Evolutionary conservation across 306 rosid species (phyloP).

Genomic region (Prunus mongolica): DNA sequence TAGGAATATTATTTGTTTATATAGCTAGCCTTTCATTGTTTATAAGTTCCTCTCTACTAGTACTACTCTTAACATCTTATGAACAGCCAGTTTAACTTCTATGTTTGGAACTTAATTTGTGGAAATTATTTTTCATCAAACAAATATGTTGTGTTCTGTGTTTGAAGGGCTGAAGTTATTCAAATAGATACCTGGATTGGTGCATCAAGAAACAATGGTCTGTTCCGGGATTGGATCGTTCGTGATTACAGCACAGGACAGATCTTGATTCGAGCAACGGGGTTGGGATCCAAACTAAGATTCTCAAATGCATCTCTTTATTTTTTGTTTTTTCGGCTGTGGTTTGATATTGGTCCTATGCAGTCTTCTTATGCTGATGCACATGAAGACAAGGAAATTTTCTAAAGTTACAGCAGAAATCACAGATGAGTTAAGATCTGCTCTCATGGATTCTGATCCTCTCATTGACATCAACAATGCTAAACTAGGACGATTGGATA

Average conservation of each 20-base stretch:
- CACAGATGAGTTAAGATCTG: neutral
- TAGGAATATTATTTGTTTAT: neutral
- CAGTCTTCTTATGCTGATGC: neutral
- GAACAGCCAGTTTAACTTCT: neutral
- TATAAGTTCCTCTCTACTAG: too few relatives aligned
- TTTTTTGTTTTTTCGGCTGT: neutral
- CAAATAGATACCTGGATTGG: slow-evolving; percentile 63
- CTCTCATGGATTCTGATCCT: neutral
- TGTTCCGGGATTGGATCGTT: slow-evolving; percentile 79
- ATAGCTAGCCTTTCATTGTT: too few relatives aligned
- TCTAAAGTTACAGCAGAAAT: neutral
- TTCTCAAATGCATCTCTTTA: neutral
- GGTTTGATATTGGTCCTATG: neutral
- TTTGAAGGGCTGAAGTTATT: slow-evolving; percentile 23
- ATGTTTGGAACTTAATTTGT: neutral
- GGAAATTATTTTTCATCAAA: neutral
- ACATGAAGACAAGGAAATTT: neutral
- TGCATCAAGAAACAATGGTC: slow-evolving; percentile 66
- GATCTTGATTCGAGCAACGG: slow-evolving; percentile 54
- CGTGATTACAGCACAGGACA: slow-evolving; percentile 67
- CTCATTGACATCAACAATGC: neutral
- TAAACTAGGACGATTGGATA: neutral
- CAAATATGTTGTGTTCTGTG: neutral
- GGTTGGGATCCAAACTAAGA: slow-evolving; percentile 30
- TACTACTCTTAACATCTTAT: neutral